Evolutionary conservation across 345 rosid genomes (phyloP).

Genomic region (Brassica nigra): DNA sequence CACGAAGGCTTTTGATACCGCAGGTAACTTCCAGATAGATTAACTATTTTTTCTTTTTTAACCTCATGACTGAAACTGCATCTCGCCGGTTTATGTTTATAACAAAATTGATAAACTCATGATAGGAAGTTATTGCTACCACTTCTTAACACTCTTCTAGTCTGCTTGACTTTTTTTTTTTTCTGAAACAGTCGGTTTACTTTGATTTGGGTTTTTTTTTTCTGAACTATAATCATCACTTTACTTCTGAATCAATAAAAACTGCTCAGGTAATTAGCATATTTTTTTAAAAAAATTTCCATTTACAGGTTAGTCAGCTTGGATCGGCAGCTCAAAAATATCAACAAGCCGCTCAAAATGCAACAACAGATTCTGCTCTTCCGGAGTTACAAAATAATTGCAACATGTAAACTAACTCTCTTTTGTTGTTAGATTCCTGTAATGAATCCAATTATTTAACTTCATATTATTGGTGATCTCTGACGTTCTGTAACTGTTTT

Average conservation of each 20-base stretch:
- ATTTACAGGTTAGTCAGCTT: slow-evolving; percentile 79
- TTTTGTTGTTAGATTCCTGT: slow-evolving; percentile 9
- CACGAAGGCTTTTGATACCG: slow-evolving; percentile 83
- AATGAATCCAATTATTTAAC: neutral
- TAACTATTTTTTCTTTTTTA: too few species aligned
- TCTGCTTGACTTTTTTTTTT: too few species aligned
- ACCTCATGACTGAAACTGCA: too few species aligned
- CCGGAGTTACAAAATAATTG: slow-evolving; percentile 87
- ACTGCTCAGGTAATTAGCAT: neutral
- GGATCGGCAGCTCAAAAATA: slow-evolving; percentile 89
- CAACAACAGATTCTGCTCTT: slow-evolving; percentile 71
- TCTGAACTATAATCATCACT: too few species aligned
- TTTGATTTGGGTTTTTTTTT: too few species aligned
- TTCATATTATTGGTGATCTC: neutral
- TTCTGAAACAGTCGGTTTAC: too few species aligned
- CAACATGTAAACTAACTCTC: slow-evolving; percentile 56
- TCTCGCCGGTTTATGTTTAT: too few species aligned
- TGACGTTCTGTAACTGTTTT: slow-evolving; percentile 24
- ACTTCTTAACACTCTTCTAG: too few species aligned
- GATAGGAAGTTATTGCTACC: too few species aligned
- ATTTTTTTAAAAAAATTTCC: neutral
- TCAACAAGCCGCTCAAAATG: slow-evolving; percentile 86
- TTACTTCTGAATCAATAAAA: neutral
- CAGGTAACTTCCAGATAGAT: slow-evolving; percentile 58
- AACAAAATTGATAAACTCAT: too few species aligned